phyloP scores from a whole-genome alignment of 2,329 filamentous ascomycete genomes.

The Arthrobotrys sinensis region DNA sequence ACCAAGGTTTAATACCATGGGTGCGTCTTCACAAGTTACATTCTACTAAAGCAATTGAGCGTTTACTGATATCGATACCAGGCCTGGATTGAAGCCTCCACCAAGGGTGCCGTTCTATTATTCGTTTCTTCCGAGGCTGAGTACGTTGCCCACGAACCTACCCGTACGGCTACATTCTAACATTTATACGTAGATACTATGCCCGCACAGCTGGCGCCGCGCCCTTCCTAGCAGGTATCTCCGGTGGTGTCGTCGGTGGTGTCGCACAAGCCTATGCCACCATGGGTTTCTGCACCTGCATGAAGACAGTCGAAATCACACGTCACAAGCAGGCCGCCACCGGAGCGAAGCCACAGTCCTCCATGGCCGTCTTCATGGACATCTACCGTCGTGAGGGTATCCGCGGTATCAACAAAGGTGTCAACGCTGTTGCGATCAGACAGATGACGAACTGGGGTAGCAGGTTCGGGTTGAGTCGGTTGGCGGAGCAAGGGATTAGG shows the following conservation, averaged over 20 bases:
- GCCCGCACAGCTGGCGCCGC: conserved; percentile 85
- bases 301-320: conserved; percentile 99
- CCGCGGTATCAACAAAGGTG: conserved; percentile 95
- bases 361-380: conserved; percentile 94
- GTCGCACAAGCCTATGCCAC: conserved; percentile 98
- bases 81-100: conserved; percentile 99
- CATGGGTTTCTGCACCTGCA: conserved; percentile 99
- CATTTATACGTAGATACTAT: conserved; percentile 75
- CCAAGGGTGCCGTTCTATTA: conserved; percentile 98
- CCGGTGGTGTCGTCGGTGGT: conserved; percentile 92
- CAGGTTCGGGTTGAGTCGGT: conserved; percentile 91
- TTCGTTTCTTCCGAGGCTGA: conserved; percentile 99
- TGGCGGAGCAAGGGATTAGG: conserved; percentile 91
- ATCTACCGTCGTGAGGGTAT: conserved; percentile 97
- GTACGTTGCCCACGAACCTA: conserved; percentile 62
- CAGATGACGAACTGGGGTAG: conserved; percentile 99
- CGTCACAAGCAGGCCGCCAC: conserved; percentile 92
- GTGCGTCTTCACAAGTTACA: conserved; percentile 57
- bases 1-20: conserved; percentile 99
- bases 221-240: conserved; percentile 90
- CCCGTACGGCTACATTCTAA: conserved; percentile 18
- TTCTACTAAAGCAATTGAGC: conserved; percentile 32
- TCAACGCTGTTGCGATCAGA: conserved; percentile 97
- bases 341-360: conserved; percentile 88
- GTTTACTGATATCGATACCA: conserved; percentile 36